These are phyloP conservation scores for Coriolopsis trogii DNA, from an alignment of 1,284 basidiomycete species.

Conservation along the genomic window DNA sequence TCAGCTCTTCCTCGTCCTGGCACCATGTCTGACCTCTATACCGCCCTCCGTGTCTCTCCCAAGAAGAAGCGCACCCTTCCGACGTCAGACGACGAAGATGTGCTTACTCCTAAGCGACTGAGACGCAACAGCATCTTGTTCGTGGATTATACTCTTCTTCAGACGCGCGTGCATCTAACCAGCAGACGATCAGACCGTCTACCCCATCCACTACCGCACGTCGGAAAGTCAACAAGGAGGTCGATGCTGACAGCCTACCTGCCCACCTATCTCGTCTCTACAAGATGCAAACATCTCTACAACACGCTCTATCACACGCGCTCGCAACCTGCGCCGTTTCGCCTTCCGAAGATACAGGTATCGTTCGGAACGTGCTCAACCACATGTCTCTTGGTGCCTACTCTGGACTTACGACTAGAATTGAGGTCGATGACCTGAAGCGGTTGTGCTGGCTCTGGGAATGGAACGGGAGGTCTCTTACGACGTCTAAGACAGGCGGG, in stretches of 20 bases:
- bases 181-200: slow-evolving; percentile 45
- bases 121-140: slow-evolving; percentile 48
- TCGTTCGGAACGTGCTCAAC: slow-evolving; percentile 77
- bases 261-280: slow-evolving; percentile 60
- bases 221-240: slow-evolving; percentile 25
- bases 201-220: slow-evolving; percentile 51
- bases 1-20: slow-evolving; percentile 10
- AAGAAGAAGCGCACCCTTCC: slow-evolving; percentile 60
- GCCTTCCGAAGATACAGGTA: slow-evolving; percentile 73
- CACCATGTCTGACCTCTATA: slow-evolving; percentile 64
- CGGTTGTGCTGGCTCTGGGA: slow-evolving; percentile 88
- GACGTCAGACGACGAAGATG: slow-evolving; percentile 53
- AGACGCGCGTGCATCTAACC: background rate
- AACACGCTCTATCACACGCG: slow-evolving; percentile 80
- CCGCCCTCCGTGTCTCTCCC: slow-evolving; percentile 62
- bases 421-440: slow-evolving; percentile 66
- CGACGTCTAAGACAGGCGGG: slow-evolving; percentile 22
- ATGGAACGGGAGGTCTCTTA: slow-evolving; percentile 62
- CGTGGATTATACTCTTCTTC: slow-evolving; percentile 1
- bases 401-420: slow-evolving; percentile 61
- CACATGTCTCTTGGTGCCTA: slow-evolving; percentile 73
- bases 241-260: slow-evolving; percentile 48
- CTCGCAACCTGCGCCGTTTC: slow-evolving; percentile 78
- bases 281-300: slow-evolving; percentile 65
- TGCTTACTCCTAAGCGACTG: slow-evolving; percentile 68